Evolutionary conservation across 75 land plant species (phyloP).

Genomic region (Adiantum capillusveneris): DNA sequence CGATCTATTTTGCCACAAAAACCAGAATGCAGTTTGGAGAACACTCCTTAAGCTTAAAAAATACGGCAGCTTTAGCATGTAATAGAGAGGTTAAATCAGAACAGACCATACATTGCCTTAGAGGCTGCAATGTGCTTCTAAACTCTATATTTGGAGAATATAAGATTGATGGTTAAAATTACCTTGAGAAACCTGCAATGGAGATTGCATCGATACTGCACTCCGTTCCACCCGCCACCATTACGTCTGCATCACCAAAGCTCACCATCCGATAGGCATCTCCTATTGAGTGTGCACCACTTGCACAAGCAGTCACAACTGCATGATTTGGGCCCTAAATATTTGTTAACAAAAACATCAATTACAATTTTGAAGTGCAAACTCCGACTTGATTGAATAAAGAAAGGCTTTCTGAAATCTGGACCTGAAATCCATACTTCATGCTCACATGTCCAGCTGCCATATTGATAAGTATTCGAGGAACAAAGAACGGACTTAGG

Average conservation of each 20-base stretch:
- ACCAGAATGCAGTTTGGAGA: too few species aligned
- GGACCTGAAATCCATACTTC: constrained; percentile 89
- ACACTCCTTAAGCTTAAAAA: too few species aligned
- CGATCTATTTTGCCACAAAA: too few species aligned
- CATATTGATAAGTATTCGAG: constrained; percentile 96
- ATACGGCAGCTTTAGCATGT: too few species aligned
- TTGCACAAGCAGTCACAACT: constrained; percentile 97
- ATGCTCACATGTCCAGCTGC: constrained; percentile 98
- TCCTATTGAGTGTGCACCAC: constrained; percentile 98
- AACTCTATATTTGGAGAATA: too few species aligned
- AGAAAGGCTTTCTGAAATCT: too few species aligned
- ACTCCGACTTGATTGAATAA: too few species aligned
- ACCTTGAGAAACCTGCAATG: constrained; percentile 96
- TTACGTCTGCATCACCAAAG: constrained; percentile 98
- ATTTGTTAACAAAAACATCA: not conserved
- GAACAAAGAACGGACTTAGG: constrained; percentile 91
- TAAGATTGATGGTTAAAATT: too few species aligned
- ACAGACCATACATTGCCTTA: too few species aligned
- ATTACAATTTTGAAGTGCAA: too few species aligned
- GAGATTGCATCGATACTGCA: constrained; percentile 96
- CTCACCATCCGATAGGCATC: constrained; percentile 96
- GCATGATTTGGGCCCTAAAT: constrained; percentile 98
- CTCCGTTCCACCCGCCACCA: constrained; percentile 99
- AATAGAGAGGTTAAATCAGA: too few species aligned
- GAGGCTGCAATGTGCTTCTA: too few species aligned